Evolutionary conservation across 2,329 filamentous ascomycete genomes (phyloP).

Genomic region (Penicillium sp.): DNA sequence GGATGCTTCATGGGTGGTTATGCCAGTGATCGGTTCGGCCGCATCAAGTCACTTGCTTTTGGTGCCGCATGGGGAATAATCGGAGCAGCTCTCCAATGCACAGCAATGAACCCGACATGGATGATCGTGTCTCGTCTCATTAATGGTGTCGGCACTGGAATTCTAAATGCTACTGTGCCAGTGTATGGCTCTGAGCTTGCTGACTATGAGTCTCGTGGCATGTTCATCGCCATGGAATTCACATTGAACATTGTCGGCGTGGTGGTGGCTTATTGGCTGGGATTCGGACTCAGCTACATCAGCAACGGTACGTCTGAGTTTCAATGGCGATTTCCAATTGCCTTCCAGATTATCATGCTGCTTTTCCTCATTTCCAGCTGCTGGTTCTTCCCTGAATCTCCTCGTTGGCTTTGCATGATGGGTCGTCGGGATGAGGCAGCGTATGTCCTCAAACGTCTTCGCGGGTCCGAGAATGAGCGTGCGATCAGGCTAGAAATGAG

Average conservation of each 20-base stretch:
- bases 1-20: constrained; percentile 64
- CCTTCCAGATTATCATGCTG: constrained; percentile 68
- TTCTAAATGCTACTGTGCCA: constrained; percentile 68
- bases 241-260: constrained; percentile 71
- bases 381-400: constrained; percentile 70
- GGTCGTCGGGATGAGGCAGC: constrained; percentile 65
- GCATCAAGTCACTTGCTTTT: constrained; percentile 64
- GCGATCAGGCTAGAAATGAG: constrained; percentile 41
- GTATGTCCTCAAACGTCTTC: constrained; percentile 18
- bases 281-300: constrained; percentile 61
- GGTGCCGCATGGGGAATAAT: constrained; percentile 59
- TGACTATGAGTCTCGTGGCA: constrained; percentile 65
- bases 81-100: constrained; percentile 65
- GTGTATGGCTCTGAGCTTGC: constrained; percentile 71
- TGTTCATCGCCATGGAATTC: constrained; percentile 70
- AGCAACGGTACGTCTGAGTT: constrained; percentile 59
- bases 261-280: constrained; percentile 62
- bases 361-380: constrained; percentile 57
- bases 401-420: constrained; percentile 58
- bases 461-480: constrained; percentile 25
- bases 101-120: constrained; percentile 65
- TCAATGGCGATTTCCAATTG: constrained; percentile 68
- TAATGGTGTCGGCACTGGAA: constrained; percentile 67
- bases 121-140: constrained; percentile 65
- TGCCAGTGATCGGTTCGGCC: constrained; percentile 62